Evolutionary conservation across 169 alveolate genomes (phyloP).

Genomic region (Cystoisospora suis): DNA sequence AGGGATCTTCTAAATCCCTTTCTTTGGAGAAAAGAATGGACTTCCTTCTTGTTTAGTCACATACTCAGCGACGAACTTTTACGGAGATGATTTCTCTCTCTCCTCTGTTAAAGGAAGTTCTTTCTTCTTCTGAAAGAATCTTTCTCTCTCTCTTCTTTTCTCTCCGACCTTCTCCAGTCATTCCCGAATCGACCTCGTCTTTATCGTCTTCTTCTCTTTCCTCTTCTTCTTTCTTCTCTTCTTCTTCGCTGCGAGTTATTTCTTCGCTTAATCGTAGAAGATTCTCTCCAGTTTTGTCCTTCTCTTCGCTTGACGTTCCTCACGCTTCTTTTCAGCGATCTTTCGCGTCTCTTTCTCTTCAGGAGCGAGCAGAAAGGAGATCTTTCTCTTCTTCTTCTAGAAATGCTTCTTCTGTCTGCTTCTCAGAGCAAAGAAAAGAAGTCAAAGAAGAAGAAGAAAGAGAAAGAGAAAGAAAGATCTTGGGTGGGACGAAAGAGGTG

Average conservation of each 20-base stretch:
- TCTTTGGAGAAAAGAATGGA: too few relatives aligned
- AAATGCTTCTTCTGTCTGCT: too few relatives aligned
- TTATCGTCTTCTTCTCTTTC: background rate
- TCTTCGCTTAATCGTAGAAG: background rate
- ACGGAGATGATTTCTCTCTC: too few relatives aligned
- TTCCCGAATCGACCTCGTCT: background rate
- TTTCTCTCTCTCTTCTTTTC: background rate
- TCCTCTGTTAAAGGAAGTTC: too few relatives aligned
- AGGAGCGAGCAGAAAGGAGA: background rate
- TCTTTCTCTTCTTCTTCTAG: too few relatives aligned
- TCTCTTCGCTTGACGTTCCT: background rate
- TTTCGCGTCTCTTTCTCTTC: background rate
- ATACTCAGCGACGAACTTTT: too few relatives aligned
- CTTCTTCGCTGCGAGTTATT: background rate
- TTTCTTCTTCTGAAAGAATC: too few relatives aligned
- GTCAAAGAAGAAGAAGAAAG: background rate
- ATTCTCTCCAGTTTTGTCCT: background rate
- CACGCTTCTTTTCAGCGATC: background rate
- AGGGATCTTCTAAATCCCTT: too few relatives aligned
- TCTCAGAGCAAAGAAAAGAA: too few relatives aligned
- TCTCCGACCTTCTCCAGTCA: background rate
- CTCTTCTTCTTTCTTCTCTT: background rate
- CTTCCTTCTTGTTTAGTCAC: too few relatives aligned
- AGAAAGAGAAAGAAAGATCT: background rate
- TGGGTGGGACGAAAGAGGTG: background rate